Evolutionary conservation across 1,139 yeast species (phyloP).

Genomic region (Yamadazyma atlantica): DNA sequence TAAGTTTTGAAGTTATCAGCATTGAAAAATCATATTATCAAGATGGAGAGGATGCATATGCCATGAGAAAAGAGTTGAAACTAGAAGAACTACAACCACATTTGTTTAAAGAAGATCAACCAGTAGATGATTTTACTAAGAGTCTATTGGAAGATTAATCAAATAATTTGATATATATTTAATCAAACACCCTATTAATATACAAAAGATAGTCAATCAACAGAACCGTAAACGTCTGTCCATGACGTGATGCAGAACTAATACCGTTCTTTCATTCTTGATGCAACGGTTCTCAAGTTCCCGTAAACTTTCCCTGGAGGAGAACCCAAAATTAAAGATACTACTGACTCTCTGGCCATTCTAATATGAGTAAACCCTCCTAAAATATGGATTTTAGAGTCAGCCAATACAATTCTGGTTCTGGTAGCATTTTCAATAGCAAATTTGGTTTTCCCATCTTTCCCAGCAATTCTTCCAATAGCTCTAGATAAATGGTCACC

Average conservation of each 20-base stretch:
- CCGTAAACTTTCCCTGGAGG: slow-evolving; percentile 99
- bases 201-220: too few relatives aligned
- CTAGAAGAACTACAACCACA: slow-evolving; percentile 63
- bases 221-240: too few relatives aligned
- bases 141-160: slow-evolving; percentile 35
- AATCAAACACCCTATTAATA: slow-evolving; percentile 1
- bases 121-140: slow-evolving; percentile 51
- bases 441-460: slow-evolving; percentile 97
- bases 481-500: slow-evolving; percentile 99
- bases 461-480: slow-evolving; percentile 99
- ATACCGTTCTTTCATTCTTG: slow-evolving; percentile 95
- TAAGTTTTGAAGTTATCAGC: slow-evolving; percentile 75
- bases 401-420: slow-evolving; percentile 96
- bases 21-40: slow-evolving; percentile 89
- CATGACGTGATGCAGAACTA: too few relatives aligned
- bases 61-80: slow-evolving; percentile 72
- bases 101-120: slow-evolving; percentile 36
- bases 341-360: slow-evolving; percentile 97
- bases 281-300: slow-evolving; percentile 92
- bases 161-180: too few relatives aligned
- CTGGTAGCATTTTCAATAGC: slow-evolving; percentile 98
- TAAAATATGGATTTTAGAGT: slow-evolving; percentile 89
- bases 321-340: slow-evolving; percentile 90
- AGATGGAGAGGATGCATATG: slow-evolving; percentile 98
- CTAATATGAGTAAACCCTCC: slow-evolving; percentile 97